Base-by-base conservation (phyloP, 768 basidiomycete species). In the Trametes cubensis region DNA sequence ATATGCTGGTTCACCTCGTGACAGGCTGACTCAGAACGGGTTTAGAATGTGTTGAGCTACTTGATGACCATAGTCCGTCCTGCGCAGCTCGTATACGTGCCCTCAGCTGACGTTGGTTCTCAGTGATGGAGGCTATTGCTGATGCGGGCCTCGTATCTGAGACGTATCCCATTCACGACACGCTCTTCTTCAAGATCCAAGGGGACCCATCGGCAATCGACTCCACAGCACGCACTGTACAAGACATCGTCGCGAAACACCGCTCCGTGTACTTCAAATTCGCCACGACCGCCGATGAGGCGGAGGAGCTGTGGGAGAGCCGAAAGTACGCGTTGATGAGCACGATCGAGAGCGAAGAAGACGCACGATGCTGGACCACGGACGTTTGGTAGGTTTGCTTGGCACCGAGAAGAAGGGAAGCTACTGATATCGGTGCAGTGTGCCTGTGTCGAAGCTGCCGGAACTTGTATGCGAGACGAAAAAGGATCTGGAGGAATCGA, bases 101-200 rank as follows among this genome's bases (percentile, higher is more conserved):
- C 10, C 10, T 7, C 46, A 25, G 23, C 13, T 47, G 23, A 21
- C 46, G 34, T 21, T 49, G 15, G 3, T 45, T 6, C 6, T 1
- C 28, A 88, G 86, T 89, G 85, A 91, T 94, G 86, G 71, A 80
- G 39, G 90, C 90, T 10, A 85, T 91, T 70, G 88, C 92, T 70
- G 70, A 75, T 10, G 85, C 81, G 21, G 89, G 90, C 23, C 69
- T 89, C 55, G 74, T 85, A 46, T 81, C 83, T 60, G 72, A 71
- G 56, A 79, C 84, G 47, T 91, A 88, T 70, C 88, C 88, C 3
- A 85, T 86, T 20, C 76, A 81, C 63, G 92, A 95, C 69, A 88
- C 88, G 0, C 81, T 97, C 11, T 94, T 97, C 77, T 92, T 98
- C 81, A 95, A 96, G 73, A 83, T 97, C 54, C 92, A 95, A 71